Conservation (phyloP, 495 filamentous ascomycete genomes). For the Hyaloscypha bicolor region DNA sequence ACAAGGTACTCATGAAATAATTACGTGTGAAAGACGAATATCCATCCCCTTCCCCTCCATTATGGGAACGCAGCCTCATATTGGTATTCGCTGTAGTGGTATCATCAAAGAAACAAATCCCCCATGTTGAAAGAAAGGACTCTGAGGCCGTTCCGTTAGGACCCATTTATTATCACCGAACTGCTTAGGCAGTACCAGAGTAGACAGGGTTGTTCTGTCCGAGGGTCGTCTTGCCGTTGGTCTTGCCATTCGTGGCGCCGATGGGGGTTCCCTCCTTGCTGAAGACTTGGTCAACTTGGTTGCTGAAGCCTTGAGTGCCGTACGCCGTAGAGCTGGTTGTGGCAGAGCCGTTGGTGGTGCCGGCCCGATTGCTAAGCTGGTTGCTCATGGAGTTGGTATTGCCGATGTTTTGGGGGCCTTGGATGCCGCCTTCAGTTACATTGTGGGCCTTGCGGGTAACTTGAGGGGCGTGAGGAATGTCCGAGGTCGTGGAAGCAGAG, state of each 20-base stretch:
- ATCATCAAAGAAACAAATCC: conserved; percentile 41
- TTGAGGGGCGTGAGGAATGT: conserved; percentile 64
- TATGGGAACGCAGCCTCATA: conserved; percentile 2
- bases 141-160: conserved; percentile 9
- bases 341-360: not conserved
- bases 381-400: conserved; percentile 31
- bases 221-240: conserved; percentile 38
- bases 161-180: conserved; percentile 9
- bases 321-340: conserved; percentile 28
- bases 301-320: conserved; percentile 50
- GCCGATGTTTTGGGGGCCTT: conserved; percentile 40
- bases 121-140: conserved; percentile 15
- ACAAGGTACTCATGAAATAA: conserved; percentile 9
- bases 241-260: conserved; percentile 30
- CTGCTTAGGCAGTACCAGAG: conserved; percentile 41
- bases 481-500: conserved; percentile 66
- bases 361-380: conserved; percentile 2
- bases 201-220: conserved; percentile 51
- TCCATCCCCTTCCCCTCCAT: not conserved
- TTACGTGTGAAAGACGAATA: not conserved
- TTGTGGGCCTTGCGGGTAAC: conserved; percentile 68
- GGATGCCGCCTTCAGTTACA: conserved; percentile 42
- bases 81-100: conserved; percentile 39
- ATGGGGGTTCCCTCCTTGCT: conserved; percentile 33
- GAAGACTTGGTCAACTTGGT: conserved; percentile 58